Conservation (phyloP, 2,329 filamentous ascomycete species). For the Lasiodiplodia theobromae region DNA sequence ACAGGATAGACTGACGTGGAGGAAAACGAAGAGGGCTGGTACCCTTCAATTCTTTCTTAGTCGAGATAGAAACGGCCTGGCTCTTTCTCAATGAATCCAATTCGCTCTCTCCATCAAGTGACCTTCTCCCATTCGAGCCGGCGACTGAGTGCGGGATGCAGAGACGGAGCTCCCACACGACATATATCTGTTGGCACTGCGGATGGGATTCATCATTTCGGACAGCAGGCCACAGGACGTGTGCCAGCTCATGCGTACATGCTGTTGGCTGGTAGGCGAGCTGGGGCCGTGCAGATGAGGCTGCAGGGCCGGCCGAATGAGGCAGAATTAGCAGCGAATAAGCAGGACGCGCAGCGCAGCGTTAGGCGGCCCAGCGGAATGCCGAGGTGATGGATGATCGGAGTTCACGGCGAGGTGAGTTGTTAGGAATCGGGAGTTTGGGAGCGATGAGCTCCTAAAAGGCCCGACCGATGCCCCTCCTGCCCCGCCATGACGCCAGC, state of each 20-base stretch:
- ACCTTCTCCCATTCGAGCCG: neutral
- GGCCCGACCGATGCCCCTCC: slow-evolving; percentile 27
- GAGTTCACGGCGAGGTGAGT: slow-evolving; percentile 6
- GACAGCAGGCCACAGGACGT: slow-evolving; percentile 3
- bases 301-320: slow-evolving; percentile 15
- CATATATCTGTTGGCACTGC: slow-evolving; percentile 15
- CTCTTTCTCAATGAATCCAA: neutral
- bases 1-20: too few species aligned
- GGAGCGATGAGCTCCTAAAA: slow-evolving; percentile 2
- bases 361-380: neutral
- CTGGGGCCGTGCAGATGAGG: neutral
- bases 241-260: slow-evolving; percentile 27
- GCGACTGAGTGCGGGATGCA: neutral
- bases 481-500: slow-evolving; percentile 29
- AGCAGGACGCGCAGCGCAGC: neutral
- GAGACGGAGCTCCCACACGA: neutral
- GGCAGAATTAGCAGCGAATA: slow-evolving; percentile 15
- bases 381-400: neutral
- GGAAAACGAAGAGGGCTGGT: neutral
- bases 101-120: neutral
- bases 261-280: neutral
- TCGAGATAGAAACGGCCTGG: neutral
- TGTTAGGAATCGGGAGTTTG: slow-evolving; percentile 4
- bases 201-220: neutral
- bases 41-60: neutral